phyloP scores from a whole-genome alignment of 345 rosid species.

The Clausena lansium region DNA sequence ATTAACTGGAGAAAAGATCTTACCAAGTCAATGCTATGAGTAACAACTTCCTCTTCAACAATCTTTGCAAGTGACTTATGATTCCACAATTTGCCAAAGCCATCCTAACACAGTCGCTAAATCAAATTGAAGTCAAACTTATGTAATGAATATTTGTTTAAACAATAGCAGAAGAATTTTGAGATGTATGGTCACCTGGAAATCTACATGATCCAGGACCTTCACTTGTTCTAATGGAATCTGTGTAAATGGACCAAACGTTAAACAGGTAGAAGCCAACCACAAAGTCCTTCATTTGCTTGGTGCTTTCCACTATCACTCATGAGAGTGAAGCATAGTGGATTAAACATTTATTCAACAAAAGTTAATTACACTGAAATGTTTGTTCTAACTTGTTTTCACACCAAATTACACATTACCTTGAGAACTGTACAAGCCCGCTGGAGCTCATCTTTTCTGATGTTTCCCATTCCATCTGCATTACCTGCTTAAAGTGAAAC shows the following conservation, averaged over 20 bases:
- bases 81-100: constrained; percentile 76
- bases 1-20: constrained; percentile 15
- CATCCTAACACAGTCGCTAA: constrained; percentile 57
- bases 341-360: neutral
- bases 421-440: constrained; percentile 69
- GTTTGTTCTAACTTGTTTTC: neutral
- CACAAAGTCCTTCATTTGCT: neutral
- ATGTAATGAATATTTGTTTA: constrained; percentile 9
- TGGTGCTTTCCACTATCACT: neutral
- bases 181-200: constrained; percentile 47
- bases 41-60: constrained; percentile 58
- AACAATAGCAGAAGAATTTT: neutral
- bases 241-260: constrained; percentile 26
- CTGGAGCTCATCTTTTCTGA: constrained; percentile 61
- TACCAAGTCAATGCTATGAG: constrained; percentile 52
- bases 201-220: constrained; percentile 58
- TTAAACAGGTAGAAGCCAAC: neutral
- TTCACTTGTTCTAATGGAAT: constrained; percentile 61
- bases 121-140: constrained; percentile 3
- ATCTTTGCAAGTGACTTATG: constrained; percentile 51
- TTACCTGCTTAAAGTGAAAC: constrained; percentile 42
- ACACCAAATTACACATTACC: constrained; percentile 29
- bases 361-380: neutral
- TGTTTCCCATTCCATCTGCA: constrained; percentile 76
- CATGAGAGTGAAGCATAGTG: neutral